phyloP scores from a whole-genome alignment of 2,329 filamentous ascomycete genomes.

The Beauveria australis region DNA sequence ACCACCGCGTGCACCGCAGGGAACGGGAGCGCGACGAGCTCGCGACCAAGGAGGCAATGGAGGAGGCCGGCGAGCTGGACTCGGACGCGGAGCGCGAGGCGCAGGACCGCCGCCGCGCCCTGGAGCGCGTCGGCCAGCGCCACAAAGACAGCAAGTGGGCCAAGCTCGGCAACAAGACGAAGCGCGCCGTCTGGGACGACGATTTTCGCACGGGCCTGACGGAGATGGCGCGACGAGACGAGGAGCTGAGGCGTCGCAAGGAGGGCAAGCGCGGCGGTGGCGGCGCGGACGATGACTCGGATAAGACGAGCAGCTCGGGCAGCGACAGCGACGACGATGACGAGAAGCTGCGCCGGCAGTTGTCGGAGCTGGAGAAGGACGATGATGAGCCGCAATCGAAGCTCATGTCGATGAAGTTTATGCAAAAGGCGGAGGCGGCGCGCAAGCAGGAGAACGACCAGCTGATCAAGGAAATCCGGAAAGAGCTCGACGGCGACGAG shows the following conservation, averaged over 20 bases:
- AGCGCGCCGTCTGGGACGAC: conserved; percentile 80
- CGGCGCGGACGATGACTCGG: conserved; percentile 40
- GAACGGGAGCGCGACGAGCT: conserved; percentile 49
- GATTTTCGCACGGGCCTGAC: conserved; percentile 69
- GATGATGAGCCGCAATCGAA: conserved; percentile 53
- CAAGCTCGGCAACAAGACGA: conserved; percentile 70
- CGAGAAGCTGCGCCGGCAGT: conserved; percentile 41
- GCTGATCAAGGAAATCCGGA: conserved; percentile 58
- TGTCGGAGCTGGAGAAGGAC: conserved; percentile 35
- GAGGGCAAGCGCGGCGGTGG: conserved; percentile 54
- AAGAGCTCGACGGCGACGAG: conserved; percentile 60
- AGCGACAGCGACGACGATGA: conserved; percentile 46
- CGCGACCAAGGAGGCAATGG: conserved; percentile 42
- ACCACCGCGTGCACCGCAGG: conserved; percentile 83
- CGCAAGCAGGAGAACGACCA: conserved; percentile 76
- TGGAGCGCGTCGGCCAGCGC: conserved; percentile 76
- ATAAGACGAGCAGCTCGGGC: conserved; percentile 29
- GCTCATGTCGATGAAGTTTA: conserved; percentile 83
- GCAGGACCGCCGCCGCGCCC: conserved; percentile 65
- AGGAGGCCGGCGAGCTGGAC: conserved; percentile 50
- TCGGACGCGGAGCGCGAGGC: conserved; percentile 59
- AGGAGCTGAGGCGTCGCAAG: conserved; percentile 72
- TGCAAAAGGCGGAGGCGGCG: conserved; percentile 78
- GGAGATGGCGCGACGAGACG: conserved; percentile 74
- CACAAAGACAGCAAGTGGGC: conserved; percentile 91